Evolutionary conservation across 345 rosid genomes (phyloP).

Genomic region (Ailanthus altissimus): DNA sequence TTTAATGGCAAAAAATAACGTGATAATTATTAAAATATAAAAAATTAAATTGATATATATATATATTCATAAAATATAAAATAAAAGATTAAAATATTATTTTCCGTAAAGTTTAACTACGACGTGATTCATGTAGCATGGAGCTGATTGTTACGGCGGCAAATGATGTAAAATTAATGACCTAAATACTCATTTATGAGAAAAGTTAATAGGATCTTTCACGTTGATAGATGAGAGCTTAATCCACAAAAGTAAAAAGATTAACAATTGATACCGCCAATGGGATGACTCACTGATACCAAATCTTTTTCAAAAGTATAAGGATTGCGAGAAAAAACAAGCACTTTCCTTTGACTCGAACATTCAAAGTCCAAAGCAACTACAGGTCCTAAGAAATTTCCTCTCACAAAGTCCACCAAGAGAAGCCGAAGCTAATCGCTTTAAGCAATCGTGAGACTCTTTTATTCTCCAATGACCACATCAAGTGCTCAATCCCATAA

Average conservation of each 20-base stretch:
- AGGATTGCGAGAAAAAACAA: background rate
- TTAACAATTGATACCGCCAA: background rate
- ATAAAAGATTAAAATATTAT: no score
- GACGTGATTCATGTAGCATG: no score
- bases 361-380: slow-evolving; percentile 1
- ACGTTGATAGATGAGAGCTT: background rate
- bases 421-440: background rate
- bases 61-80: no score
- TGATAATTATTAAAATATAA: no score
- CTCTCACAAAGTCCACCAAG: slow-evolving; percentile 1
- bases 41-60: no score
- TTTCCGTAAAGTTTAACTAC: no score
- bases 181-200: no score
- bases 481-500: background rate
- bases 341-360: background rate
- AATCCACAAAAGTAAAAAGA: background rate
- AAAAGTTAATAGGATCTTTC: background rate
- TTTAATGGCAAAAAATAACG: no score
- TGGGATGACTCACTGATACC: background rate
- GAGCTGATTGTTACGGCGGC: no score
- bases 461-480: background rate
- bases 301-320: background rate
- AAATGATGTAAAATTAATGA: no score
- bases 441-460: background rate
- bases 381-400: slow-evolving; percentile 13